Conservation (phyloP, 176 grass and related monocot species). For the Tillandsia leiboldiana region DNA sequence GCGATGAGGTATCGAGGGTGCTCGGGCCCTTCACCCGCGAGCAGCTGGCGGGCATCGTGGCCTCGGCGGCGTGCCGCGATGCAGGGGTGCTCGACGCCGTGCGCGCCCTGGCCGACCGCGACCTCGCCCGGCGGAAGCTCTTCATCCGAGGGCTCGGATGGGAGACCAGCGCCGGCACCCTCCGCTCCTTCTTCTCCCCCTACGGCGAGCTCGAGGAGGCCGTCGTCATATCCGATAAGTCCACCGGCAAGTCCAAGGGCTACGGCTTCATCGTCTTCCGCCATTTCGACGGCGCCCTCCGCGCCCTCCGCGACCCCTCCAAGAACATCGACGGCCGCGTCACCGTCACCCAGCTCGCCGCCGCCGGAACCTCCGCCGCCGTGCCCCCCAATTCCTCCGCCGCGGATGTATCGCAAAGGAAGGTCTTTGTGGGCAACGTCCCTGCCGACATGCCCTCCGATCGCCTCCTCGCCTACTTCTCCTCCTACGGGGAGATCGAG, state of each 20-base stretch:
- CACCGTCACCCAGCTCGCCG: slow-evolving; percentile 80
- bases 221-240: slow-evolving; percentile 75
- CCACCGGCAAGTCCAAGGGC: slow-evolving; percentile 72
- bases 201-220: slow-evolving; percentile 83
- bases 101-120: slow-evolving; percentile 43
- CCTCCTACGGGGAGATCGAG: slow-evolving; percentile 79
- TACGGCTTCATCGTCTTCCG: slow-evolving; percentile 63
- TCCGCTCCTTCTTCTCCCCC: slow-evolving; percentile 65
- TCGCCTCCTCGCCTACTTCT: slow-evolving; percentile 60
- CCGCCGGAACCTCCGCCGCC: slow-evolving; percentile 42
- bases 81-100: slow-evolving; percentile 51
- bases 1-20: slow-evolving; percentile 58
- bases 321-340: slow-evolving; percentile 94
- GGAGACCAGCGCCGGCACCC: slow-evolving; percentile 75
- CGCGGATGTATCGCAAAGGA: slow-evolving; percentile 61
- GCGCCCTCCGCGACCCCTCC: slow-evolving; percentile 81
- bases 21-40: slow-evolving; percentile 73
- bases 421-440: slow-evolving; percentile 95
- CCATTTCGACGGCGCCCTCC: slow-evolving; percentile 70
- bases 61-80: slow-evolving; percentile 43
- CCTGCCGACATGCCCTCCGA: slow-evolving; percentile 75
- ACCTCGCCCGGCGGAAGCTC: slow-evolving; percentile 73
- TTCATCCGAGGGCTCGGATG: slow-evolving; percentile 78
- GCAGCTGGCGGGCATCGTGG: slow-evolving; percentile 69
- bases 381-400: slow-evolving; percentile 9